Evolutionary conservation across 441 rosid species (phyloP), one percentile per base, ranked within the genome.

Genomic region (Iberis amara): DNA sequence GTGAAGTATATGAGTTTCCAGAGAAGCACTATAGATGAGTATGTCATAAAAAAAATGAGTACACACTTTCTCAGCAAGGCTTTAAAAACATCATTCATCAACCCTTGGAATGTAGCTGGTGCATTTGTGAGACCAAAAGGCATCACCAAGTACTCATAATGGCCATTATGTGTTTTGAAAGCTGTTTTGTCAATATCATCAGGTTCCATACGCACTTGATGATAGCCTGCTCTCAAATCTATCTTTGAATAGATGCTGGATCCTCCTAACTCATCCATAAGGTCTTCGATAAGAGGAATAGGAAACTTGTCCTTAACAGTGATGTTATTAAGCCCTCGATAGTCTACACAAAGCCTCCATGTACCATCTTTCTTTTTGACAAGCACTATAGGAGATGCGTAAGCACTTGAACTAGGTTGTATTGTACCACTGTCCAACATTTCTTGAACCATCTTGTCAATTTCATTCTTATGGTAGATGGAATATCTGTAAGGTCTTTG

Each of bases 311-410:
- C 47, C 2, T 62, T 62, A 2, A 62, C 15, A 6, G 54, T 62
- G 2, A n/a, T 6, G 1, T 11, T 15, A 14, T 62, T 62, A 5
- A 62, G 6, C 1, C 6, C 27, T 2, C 47, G 18, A 23, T 7
- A 56, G 10, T 64, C 57, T 0, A 48, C 27, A 8, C 54, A 47
- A 0, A 57, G 5, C 0, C 39, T 27, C 55, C 55, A 59, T 0
- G 10, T 14, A 2, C 64, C 59, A 57, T 65, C 69, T 4, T 64
- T 64, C 38, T 64, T 57, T 6, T 57, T 40, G 0, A 64, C 59
- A 2, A 64, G 36, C 3, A 64, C 11, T 12, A 50, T 52, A 0
- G 64, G 58, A 1, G 57, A 47, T 0, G 44, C 35, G 8, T 36
- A 64, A 0, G 63, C 14, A n/a, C 69, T 64, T 0, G 27, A 11